Evolutionary conservation across 2,329 filamentous ascomycete genomes (phyloP).

Genomic region (Pseudogymnoascus sp.): DNA sequence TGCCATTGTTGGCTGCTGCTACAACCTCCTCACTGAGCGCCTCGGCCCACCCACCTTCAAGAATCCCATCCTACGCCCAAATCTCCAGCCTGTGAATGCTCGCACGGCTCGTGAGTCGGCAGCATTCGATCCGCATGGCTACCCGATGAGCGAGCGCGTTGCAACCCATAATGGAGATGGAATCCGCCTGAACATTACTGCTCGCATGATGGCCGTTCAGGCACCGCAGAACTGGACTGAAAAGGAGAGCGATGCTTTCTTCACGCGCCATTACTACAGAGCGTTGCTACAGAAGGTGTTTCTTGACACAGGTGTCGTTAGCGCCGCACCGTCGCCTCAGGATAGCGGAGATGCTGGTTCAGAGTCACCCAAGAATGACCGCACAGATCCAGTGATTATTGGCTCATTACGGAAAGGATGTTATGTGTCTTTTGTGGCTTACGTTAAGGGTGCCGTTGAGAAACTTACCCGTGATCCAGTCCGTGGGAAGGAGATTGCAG

Average conservation of each 20-base stretch:
- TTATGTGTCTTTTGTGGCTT: slow-evolving; percentile 67
- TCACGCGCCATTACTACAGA: slow-evolving; percentile 87
- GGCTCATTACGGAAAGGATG: slow-evolving; percentile 75
- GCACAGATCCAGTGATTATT: slow-evolving; percentile 75
- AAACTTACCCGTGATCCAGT: slow-evolving; percentile 62
- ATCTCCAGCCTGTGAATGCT: slow-evolving; percentile 57
- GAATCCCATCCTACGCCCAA: slow-evolving; percentile 66
- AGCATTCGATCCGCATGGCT: slow-evolving; percentile 80
- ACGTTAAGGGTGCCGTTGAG: slow-evolving; percentile 70
- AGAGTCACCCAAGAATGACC: slow-evolving; percentile 43
- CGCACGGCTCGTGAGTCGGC: slow-evolving; percentile 61
- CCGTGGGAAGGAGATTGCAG: slow-evolving; percentile 52
- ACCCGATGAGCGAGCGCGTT: slow-evolving; percentile 78
- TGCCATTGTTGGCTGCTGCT: slow-evolving; percentile 95
- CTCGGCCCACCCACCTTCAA: slow-evolving; percentile 84
- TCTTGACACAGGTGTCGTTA: slow-evolving; percentile 75
- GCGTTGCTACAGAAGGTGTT: slow-evolving; percentile 89
- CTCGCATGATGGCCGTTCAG: slow-evolving; percentile 96
- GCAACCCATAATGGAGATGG: slow-evolving; percentile 51
- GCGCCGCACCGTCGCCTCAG: slow-evolving; percentile 21
- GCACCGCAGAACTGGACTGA: slow-evolving; percentile 87
- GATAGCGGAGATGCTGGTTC: slow-evolving; percentile 16
- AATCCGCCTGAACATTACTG: slow-evolving; percentile 86
- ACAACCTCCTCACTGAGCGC: slow-evolving; percentile 89
- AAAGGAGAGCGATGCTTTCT: slow-evolving; percentile 76